These are phyloP conservation scores for Sungouiozyma intestinalis DNA, from an alignment of 805 yeast genomes.

Conservation along the genomic window DNA sequence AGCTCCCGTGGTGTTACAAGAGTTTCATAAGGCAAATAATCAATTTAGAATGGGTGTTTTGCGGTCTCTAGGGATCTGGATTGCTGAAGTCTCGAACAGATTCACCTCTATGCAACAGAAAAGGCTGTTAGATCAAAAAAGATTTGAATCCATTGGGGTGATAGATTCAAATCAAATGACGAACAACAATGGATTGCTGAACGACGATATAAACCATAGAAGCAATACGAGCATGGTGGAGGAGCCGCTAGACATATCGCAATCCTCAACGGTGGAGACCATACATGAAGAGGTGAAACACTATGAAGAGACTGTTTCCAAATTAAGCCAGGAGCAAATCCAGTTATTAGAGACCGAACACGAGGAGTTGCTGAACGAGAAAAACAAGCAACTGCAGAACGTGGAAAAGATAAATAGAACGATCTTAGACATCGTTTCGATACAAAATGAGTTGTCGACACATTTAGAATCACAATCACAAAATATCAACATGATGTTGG, in stretches of 20 bases:
- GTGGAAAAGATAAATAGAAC: conserved; percentile 52
- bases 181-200: not conserved
- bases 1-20: not conserved
- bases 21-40: conserved; percentile 30
- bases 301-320: conserved; percentile 28
- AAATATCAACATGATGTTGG: conserved; percentile 50
- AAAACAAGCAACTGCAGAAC: conserved; percentile 49
- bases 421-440: conserved; percentile 59
- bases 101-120: conserved; percentile 42
- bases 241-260: conserved; percentile 19
- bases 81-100: conserved; percentile 33
- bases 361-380: conserved; percentile 40
- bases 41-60: conserved; percentile 41
- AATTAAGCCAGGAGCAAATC: conserved; percentile 42
- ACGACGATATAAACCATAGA: not conserved
- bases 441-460: conserved; percentile 64
- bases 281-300: conserved; percentile 28
- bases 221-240: not conserved
- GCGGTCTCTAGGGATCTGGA: conserved; percentile 36
- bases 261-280: conserved; percentile 15
- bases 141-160: conserved; percentile 26
- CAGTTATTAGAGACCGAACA: conserved; percentile 52
- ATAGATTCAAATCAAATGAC: conserved; percentile 6
- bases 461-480: conserved; percentile 68
- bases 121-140: conserved; percentile 31